A percentile compares a stretch with the other conserved stretches of the same genome.
Conservation (phyloP, 169 alveolate genomes). For the Babesia bovis region DNA sequence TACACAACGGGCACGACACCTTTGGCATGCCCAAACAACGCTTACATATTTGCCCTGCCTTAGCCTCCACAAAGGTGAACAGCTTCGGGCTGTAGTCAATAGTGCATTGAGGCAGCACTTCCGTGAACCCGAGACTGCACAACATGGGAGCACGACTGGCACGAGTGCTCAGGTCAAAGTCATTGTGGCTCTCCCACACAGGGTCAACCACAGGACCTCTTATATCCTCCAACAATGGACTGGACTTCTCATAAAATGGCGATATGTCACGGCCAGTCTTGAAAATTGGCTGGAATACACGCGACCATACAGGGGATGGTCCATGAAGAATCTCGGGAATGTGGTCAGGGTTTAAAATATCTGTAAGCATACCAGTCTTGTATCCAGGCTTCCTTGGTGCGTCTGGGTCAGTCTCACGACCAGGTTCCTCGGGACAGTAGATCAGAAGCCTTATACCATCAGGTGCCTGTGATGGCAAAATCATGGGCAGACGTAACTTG, state of each 20-base stretch:
- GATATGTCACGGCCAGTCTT: conserved; percentile 50
- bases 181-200: conserved; percentile 54
- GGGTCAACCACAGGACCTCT: conserved; percentile 57
- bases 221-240: conserved; percentile 6
- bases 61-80: conserved; percentile 49
- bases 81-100: conserved; percentile 66
- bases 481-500: conserved; percentile 50
- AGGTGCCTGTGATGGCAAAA: conserved; percentile 56
- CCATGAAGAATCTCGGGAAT: conserved; percentile 61
- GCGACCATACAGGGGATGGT: conserved; percentile 60
- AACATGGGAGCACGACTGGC: not conserved
- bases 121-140: conserved; percentile 43
- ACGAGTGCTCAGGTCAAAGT: not conserved
- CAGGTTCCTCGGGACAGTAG: conserved; percentile 32
- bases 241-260: conserved; percentile 16
- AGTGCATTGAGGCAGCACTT: conserved; percentile 39
- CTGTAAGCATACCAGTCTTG: conserved; percentile 26
- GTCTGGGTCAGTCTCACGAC: not conserved
- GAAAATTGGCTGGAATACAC: conserved; percentile 15
- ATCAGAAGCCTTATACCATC: conserved; percentile 59
- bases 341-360: conserved; percentile 25
- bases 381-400: conserved; percentile 10
- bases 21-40: conserved; percentile 63
- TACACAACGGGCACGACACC: conserved; percentile 53
- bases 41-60: conserved; percentile 43